Base-by-base conservation (phyloP, 2,329 filamentous ascomycete genomes). In the Calonectria ilicicola region DNA sequence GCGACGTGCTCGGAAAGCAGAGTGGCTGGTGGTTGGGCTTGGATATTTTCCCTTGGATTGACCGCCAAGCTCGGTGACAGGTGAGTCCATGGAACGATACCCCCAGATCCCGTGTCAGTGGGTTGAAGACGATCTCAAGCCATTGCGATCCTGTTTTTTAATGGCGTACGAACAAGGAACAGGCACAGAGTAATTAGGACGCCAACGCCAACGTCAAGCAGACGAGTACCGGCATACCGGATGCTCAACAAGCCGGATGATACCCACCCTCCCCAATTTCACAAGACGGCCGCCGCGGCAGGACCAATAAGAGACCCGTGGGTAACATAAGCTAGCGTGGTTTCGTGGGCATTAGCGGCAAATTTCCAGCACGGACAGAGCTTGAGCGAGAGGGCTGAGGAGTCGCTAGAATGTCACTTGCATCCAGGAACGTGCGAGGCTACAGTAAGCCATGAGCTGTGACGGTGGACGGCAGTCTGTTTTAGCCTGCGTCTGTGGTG, bases 371-470 rank as follows among this genome's bases (percentile, higher is more conserved):
- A 74, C 67, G 27, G 64, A 65, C 72, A 46, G 73, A 76, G 72
- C 74, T 73, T 75, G 68, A 73, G 70, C 65, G 32, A 70, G 65
- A 72, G 71, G 65, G 70, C 74, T 77, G 74, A 77, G 73, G 76
- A 80, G 79, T 79, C 72, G 76, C 74, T 74, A 72, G 74, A 69
- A 72, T 77, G 76, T 78, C 76, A 77, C 78, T 77, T 75, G 74
- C 75, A 79, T 79, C 73, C 79, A 81, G 79, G 79, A 81, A 81
- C 79, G 78, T 78, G 79, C 75, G 67, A 80, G 72, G 72, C 79
- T 81, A 81, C 75, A 73, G 78, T 78, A 81, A 80, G 79, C 79
- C 77, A 79, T 80, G 66, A 64, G 74, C 62, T 73, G 69, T 76
- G 78, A 78, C 72, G 69, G 76, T 77, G 69, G 75, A 74, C 77